Base-by-base conservation (phyloP, 257 asterid genomes). In the Cordia subcordata region DNA sequence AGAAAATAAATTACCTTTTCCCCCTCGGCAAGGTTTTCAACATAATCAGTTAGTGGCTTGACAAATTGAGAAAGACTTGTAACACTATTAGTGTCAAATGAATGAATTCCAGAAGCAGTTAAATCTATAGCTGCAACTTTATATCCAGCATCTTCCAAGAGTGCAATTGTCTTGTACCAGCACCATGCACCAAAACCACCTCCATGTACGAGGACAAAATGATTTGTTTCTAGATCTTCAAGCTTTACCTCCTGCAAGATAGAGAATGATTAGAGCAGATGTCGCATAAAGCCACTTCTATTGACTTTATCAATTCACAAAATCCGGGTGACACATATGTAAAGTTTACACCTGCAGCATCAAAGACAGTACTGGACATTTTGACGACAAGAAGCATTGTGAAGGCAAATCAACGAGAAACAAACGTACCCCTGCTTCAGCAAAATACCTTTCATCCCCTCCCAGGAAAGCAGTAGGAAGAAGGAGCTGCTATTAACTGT, bases 151-250 rank as follows among this genome's bases (percentile, higher is more conserved):
- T 90, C 96, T 79, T 93, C 96, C 22, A 93, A 68, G 38, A 89
- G 85, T 42, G 99, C 95, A 58, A 93, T 93, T 69, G 88, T 89
- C 71, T 93, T 93, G 72, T 93, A 93, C 99, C 99, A 93, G 79
- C 99, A 93, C 99, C 99, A 93, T 49, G 99, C 99, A 67, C 99
- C 99, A 76, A 86, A 93, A 61, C 97, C 97, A 71, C 99, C 99
- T 65, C 97, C 99, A 64, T 93, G 99, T 74, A 89, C 96, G 59
- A 93, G 96, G 65, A 93, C 97, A 68, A 89, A 79, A 76, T 93
- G 99, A 63, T 50, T 77, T 63, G 88, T 85, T 84, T 93, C 96
- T 49, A 89, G 68, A 70, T 75, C 67, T 12, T 87, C 96, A 49
- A 80, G 82, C 72, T 85, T 85, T 76, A 81, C 75, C 70, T 80